A percentile compares a stretch with the other conserved stretches of the same genome.
These are phyloP conservation scores for Moelleriella libera DNA, from an alignment of 2,329 filamentous ascomycete genomes.

Conservation along the genomic window DNA sequence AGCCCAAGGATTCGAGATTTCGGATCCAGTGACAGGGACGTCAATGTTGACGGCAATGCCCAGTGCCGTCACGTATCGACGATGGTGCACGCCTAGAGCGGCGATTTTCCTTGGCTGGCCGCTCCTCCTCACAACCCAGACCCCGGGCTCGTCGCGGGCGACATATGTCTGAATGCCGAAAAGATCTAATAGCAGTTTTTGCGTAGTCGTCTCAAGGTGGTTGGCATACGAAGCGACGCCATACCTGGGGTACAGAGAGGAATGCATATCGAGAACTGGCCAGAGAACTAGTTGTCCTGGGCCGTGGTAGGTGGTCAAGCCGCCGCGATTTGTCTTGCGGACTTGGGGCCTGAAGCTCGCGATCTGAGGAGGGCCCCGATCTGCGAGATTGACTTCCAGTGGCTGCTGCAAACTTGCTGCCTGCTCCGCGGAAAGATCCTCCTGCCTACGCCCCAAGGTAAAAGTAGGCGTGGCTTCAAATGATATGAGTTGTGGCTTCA, in stretches of 20 bases:
- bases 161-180: constrained; percentile 45
- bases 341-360: constrained; percentile 40
- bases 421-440: constrained; percentile 30
- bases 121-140: constrained; percentile 46
- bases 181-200: constrained; percentile 39
- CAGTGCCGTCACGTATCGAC: constrained; percentile 70
- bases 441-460: constrained; percentile 77
- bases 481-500: constrained; percentile 55
- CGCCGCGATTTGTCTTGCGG: constrained; percentile 63
- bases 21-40: constrained; percentile 33
- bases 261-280: constrained; percentile 70
- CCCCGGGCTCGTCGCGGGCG: constrained; percentile 67
- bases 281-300: constrained; percentile 90
- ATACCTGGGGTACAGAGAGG: constrained; percentile 38
- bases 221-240: constrained; percentile 65
- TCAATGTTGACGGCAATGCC: constrained; percentile 71
- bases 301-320: constrained; percentile 88
- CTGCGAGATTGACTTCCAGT: constrained; percentile 16
- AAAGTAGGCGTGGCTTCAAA: constrained; percentile 76
- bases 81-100: constrained; percentile 81
- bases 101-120: constrained; percentile 56
- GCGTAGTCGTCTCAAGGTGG: constrained; percentile 63
- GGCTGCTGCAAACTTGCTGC: constrained; percentile 26
- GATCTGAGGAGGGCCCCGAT: constrained; percentile 14
- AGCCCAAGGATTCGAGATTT: constrained; percentile 35